Evolutionary conservation across 2,329 filamentous ascomycete genomes (phyloP).

Genomic region (Verticillium nubilum): DNA sequence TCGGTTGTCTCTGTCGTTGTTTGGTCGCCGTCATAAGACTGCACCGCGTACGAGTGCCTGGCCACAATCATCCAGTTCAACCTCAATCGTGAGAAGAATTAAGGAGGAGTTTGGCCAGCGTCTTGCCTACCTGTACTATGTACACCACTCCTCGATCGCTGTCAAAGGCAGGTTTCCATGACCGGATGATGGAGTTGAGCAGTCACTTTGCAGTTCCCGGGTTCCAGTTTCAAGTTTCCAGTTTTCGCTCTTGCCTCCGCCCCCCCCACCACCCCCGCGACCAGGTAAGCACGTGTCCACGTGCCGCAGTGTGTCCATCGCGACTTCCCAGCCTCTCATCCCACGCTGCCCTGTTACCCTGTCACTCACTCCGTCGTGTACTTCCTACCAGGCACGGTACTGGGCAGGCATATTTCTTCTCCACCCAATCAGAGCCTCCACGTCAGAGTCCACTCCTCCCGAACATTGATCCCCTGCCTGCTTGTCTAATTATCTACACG

Average conservation of each 20-base stretch:
- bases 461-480: neutral
- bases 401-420: neutral
- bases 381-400: neutral
- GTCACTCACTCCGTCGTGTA: neutral
- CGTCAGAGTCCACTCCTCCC: neutral
- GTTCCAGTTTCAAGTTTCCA: too few species aligned
- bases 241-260: too few species aligned
- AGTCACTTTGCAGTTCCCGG: neutral
- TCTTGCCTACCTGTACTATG: too few species aligned
- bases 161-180: too few species aligned
- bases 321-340: neutral
- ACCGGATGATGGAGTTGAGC: neutral
- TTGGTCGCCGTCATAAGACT: neutral
- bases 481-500: neutral
- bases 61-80: neutral
- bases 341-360: neutral
- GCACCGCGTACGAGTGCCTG: neutral
- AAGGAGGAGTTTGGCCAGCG: too few species aligned
- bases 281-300: slow-evolving; percentile 3
- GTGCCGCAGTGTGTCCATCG: slow-evolving; percentile 1
- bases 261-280: too few species aligned
- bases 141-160: too few species aligned
- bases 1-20: neutral
- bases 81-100: neutral
- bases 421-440: neutral